phyloP scores from a whole-genome alignment of 1,284 basidiomycete genomes.

The Xerocomus amazonicus region DNA sequence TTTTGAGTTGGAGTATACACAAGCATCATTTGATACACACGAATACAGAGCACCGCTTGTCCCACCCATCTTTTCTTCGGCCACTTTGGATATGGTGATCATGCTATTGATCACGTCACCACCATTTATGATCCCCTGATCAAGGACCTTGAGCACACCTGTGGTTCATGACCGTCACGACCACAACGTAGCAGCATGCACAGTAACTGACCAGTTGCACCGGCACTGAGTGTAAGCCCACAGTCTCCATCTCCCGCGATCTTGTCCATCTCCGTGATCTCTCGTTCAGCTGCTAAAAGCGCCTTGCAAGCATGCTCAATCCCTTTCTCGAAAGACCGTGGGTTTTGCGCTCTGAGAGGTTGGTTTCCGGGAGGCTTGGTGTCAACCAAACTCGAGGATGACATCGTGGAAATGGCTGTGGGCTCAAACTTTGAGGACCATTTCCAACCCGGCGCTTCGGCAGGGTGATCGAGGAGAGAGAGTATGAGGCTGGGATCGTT shows the following conservation, averaged over 20 bases:
- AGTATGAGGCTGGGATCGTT: conserved; percentile 51
- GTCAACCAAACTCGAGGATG: conserved; percentile 14
- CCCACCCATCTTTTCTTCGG: conserved; percentile 88
- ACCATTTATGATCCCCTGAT: conserved; percentile 37
- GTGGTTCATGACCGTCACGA: not conserved
- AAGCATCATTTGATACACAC: conserved; percentile 41
- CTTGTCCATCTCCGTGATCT: conserved; percentile 87
- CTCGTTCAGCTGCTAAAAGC: conserved; percentile 76
- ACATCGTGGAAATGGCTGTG: conserved; percentile 20
- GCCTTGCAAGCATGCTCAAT: conserved; percentile 67
- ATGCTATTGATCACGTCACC: conserved; percentile 58
- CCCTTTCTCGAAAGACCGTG: conserved; percentile 49
- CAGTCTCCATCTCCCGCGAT: conserved; percentile 77
- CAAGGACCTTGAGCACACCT: conserved; percentile 46
- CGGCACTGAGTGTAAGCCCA: conserved; percentile 81
- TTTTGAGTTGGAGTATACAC: not conserved
- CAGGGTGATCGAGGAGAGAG: conserved; percentile 72
- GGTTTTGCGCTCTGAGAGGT: conserved; percentile 41
- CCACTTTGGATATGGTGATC: conserved; percentile 68
- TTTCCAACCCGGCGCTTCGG: conserved; percentile 81
- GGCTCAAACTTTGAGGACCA: conserved; percentile 54
- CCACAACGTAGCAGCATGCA: conserved; percentile 20
- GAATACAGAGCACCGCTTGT: conserved; percentile 91
- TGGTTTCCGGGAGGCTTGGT: conserved; percentile 15
- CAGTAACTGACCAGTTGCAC: conserved; percentile 45